Percentiles rank a stretch among this genome's conserved stretches.
These are phyloP conservation scores for Leccinellum luteum DNA, from an alignment of 768 basidiomycete genomes.

Conservation along the genomic window DNA sequence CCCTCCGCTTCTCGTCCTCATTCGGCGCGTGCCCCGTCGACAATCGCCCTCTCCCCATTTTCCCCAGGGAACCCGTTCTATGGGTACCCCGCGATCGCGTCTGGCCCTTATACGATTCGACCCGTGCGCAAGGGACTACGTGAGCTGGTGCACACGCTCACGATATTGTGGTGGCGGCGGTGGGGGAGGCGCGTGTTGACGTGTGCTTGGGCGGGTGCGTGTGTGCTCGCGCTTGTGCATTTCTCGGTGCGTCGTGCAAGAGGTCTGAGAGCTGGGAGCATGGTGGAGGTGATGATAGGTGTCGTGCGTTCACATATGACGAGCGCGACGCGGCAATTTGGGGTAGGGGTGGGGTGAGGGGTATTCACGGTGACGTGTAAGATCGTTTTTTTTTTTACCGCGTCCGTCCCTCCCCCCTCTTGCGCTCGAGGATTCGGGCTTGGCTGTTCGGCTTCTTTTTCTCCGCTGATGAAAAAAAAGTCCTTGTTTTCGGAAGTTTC, in stretches of 20 bases:
- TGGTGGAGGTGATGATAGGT: not conserved
- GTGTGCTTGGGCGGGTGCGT: conserved; percentile 26
- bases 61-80: conserved; percentile 72
- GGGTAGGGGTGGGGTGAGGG: not conserved
- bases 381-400: too few species aligned
- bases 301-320: not conserved
- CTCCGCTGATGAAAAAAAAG: not conserved
- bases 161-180: conserved; percentile 61
- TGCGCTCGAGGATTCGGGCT: not conserved
- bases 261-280: not conserved
- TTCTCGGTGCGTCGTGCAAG: not conserved
- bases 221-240: conserved; percentile 26
- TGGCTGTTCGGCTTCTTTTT: not conserved
- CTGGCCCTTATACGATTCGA: conserved; percentile 41
- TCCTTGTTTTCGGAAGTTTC: not conserved
- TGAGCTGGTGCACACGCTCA: conserved; percentile 63
- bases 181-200: conserved; percentile 45
- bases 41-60: conserved; percentile 43
- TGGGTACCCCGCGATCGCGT: conserved; percentile 56
- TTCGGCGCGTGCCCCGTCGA: conserved; percentile 4
- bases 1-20: not conserved
- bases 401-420: too few species aligned
- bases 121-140: conserved; percentile 67
- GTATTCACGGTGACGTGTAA: not conserved
- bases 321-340: not conserved